phyloP scores from a whole-genome alignment of 257 asterid genomes.

The Solanum ossicruentum region DNA sequence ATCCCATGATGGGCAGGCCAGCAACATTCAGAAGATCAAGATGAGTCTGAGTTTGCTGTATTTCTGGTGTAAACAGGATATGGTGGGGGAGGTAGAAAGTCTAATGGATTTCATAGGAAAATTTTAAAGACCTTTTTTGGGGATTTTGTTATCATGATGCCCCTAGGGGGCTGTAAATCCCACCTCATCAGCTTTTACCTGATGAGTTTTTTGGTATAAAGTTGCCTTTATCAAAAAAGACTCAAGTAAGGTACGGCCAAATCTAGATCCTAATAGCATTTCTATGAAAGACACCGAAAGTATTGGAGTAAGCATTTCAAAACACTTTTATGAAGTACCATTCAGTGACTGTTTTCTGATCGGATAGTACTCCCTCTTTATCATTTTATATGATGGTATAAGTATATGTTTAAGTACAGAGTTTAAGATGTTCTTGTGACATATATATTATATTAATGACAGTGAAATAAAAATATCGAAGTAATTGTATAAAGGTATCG shows the following conservation, averaged over 20 bases:
- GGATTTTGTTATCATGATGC: too few relatives aligned
- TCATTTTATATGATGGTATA: not conserved
- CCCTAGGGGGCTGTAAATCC: too few relatives aligned
- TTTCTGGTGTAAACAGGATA: too few relatives aligned
- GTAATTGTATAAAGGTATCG: not conserved
- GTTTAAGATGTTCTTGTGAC: not conserved
- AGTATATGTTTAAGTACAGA: not conserved
- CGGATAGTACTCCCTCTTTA: not conserved
- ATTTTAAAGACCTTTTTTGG: too few relatives aligned
- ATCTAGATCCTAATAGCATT: not conserved
- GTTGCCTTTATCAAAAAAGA: too few relatives aligned
- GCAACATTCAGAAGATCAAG: too few relatives aligned
- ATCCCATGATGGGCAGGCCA: too few relatives aligned
- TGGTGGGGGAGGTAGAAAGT: too few relatives aligned
- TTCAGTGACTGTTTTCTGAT: not conserved
- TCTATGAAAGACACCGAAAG: not conserved
- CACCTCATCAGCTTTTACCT: too few relatives aligned
- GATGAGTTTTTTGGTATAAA: too few relatives aligned
- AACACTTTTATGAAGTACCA: not conserved
- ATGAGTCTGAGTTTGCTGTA: too few relatives aligned
- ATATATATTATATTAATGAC: not conserved
- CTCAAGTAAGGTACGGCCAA: not conserved
- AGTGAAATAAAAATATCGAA: not conserved
- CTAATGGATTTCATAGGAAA: too few relatives aligned
- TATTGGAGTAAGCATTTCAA: not conserved